Evolutionary conservation across 1,284 basidiomycete species (phyloP).

Genomic region (Paramarasmius palmivorus): DNA sequence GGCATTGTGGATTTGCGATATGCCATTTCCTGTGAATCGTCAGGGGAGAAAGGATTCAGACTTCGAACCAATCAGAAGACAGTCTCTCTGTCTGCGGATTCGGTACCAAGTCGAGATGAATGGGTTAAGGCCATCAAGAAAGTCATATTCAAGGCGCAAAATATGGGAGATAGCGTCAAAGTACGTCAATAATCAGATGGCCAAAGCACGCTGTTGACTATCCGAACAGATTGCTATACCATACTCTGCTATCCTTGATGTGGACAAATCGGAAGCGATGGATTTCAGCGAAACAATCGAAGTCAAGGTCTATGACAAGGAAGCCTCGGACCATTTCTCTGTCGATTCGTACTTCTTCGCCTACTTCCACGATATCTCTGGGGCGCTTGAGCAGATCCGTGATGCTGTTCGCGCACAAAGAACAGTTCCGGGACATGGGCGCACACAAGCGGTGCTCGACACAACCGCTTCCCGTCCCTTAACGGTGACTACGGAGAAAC

Average conservation of each 20-base stretch:
- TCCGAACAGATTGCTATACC: constrained; percentile 82
- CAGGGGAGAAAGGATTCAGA: constrained; percentile 73
- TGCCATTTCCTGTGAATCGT: constrained; percentile 82
- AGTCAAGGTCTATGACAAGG: constrained; percentile 86
- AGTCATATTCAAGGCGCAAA: constrained; percentile 93
- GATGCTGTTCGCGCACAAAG: constrained; percentile 66
- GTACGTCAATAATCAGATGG: constrained; percentile 34
- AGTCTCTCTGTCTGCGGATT: constrained; percentile 76
- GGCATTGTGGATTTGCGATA: constrained; percentile 94
- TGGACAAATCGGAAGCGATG: constrained; percentile 85
- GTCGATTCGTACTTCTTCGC: constrained; percentile 93
- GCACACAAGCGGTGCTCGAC: constrained; percentile 57
- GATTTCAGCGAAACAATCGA: constrained; percentile 95
- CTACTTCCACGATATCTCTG: constrained; percentile 81
- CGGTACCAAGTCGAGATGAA: constrained; percentile 78
- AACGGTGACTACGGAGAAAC: constrained; percentile 21
- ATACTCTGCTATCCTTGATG: constrained; percentile 84
- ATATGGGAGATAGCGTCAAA: constrained; percentile 94
- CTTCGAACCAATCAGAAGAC: constrained; percentile 80
- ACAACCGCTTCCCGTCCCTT: constrained; percentile 55
- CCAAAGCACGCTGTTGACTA: neutral
- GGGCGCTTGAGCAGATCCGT: constrained; percentile 78
- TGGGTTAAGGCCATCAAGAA: constrained; percentile 94
- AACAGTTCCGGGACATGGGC: constrained; percentile 33
- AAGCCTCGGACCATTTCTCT: constrained; percentile 60